Conservation (phyloP, 2,329 filamentous ascomycete species). For the Trichoderma pleuroti region DNA sequence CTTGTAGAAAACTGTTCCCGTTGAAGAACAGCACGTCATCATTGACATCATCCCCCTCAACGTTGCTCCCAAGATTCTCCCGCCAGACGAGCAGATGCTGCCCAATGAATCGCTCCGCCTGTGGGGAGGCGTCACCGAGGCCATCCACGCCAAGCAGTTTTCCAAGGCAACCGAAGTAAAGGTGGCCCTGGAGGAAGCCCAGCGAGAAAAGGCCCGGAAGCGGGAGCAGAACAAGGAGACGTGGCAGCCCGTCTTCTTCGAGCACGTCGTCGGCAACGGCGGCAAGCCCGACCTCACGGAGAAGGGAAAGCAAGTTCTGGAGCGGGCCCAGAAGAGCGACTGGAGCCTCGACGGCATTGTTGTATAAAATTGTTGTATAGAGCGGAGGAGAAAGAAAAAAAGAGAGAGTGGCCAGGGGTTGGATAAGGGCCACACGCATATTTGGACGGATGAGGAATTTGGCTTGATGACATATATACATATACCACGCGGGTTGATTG, state of each 20-base stretch:
- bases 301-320: slow-evolving; percentile 49
- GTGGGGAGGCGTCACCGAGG: slow-evolving; percentile 83
- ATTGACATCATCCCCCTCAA: slow-evolving; percentile 84
- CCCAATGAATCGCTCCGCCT: slow-evolving; percentile 85
- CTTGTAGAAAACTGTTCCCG: slow-evolving; percentile 41
- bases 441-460: background rate
- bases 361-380: slow-evolving; percentile 36
- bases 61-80: slow-evolving; percentile 74
- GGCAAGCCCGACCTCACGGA: slow-evolving; percentile 55
- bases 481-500: slow-evolving; percentile 15
- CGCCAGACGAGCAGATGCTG: slow-evolving; percentile 73
- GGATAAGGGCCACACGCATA: background rate
- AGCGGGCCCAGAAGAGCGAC: slow-evolving; percentile 50
- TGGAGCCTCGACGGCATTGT: slow-evolving; percentile 49
- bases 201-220: slow-evolving; percentile 79
- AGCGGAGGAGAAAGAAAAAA: background rate
- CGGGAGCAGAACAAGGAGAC: slow-evolving; percentile 65
- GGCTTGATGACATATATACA: slow-evolving; percentile 4
- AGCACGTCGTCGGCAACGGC: slow-evolving; percentile 52
- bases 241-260: slow-evolving; percentile 90
- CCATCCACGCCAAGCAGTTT: slow-evolving; percentile 80
- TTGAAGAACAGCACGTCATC: slow-evolving; percentile 66
- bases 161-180: slow-evolving; percentile 81
- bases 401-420: background rate
- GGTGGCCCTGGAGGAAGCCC: slow-evolving; percentile 84